phyloP scores from a whole-genome alignment of 2,329 filamentous ascomycete genomes.

The Nemania sp. region DNA sequence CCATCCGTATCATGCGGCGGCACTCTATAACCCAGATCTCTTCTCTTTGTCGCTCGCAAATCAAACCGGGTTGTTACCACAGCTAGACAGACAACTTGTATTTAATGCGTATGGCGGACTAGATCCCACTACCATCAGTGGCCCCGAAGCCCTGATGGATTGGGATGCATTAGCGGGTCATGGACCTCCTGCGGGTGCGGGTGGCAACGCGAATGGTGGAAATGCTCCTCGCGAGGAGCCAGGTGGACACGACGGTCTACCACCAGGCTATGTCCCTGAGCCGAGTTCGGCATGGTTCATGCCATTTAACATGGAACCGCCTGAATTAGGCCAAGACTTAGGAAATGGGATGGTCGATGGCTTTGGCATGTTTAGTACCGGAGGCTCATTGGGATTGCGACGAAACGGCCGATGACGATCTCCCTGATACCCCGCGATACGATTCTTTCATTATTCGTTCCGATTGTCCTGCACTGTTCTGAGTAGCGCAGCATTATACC shows the following conservation, averaged over 20 bases:
- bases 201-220: constrained; percentile 38
- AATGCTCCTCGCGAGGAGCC: constrained; percentile 36
- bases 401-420: constrained; percentile 32
- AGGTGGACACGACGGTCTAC: constrained; percentile 33
- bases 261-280: constrained; percentile 42
- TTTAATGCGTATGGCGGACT: constrained; percentile 70
- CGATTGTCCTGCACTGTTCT: neutral
- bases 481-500: constrained; percentile 16
- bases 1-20: constrained; percentile 40
- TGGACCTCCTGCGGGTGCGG: constrained; percentile 34
- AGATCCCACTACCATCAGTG: constrained; percentile 46
- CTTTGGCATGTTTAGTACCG: constrained; percentile 54
- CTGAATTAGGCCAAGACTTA: constrained; percentile 58
- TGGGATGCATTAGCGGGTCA: constrained; percentile 49
- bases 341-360: constrained; percentile 50
- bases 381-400: constrained; percentile 32
- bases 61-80: constrained; percentile 60
- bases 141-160: constrained; percentile 47
- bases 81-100: constrained; percentile 75
- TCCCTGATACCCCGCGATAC: neutral
- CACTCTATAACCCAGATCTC: constrained; percentile 56
- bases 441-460: neutral
- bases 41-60: constrained; percentile 56
- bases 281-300: constrained; percentile 81
- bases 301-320: constrained; percentile 87